Percentiles rank a stretch among this genome's conserved stretches.
Evolutionary conservation across 2,329 filamentous ascomycete genomes (phyloP).

Genomic region (Knufia fluminis): DNA sequence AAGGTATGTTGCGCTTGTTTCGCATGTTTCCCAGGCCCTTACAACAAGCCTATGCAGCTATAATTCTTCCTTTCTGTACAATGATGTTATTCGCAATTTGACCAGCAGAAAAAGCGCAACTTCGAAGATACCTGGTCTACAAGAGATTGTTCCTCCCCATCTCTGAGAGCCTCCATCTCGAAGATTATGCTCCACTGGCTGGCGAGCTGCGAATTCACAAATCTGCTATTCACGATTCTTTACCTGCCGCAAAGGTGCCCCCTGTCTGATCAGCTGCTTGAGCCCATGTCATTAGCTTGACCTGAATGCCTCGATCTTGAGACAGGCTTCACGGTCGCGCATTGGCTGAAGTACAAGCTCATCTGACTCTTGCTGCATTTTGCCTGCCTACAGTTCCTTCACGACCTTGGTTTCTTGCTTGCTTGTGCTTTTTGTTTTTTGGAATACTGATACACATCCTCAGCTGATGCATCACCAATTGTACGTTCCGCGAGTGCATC

Average conservation of each 20-base stretch:
- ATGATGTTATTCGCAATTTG: conserved; percentile 9
- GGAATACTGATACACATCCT: conserved; percentile 7
- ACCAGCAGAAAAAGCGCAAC: conserved; percentile 5
- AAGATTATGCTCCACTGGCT: conserved; percentile 8
- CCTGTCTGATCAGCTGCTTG: conserved; percentile 6
- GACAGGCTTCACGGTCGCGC: conserved; percentile 6
- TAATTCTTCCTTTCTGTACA: conserved; percentile 4
- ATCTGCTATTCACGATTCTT: neutral
- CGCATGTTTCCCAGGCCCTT: neutral
- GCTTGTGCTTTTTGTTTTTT: conserved; percentile 2
- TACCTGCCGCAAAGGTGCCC: neutral
- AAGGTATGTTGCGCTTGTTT: conserved; percentile 9
- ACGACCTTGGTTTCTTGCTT: conserved; percentile 2
- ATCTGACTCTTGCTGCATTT: conserved; percentile 8
- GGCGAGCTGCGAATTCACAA: conserved; percentile 5
- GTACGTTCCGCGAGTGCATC: conserved; percentile 5
- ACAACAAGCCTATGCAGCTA: conserved; percentile 3
- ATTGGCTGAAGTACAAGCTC: conserved; percentile 6
- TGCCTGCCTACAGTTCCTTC: neutral
- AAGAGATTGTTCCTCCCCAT: conserved; percentile 6
- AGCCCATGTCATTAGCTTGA: conserved; percentile 7
- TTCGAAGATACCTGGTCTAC: conserved; percentile 1
- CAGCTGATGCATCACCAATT: conserved; percentile 9
- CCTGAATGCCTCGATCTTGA: conserved; percentile 6
- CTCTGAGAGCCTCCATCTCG: neutral